A percentile compares a stretch with the other conserved stretches of the same genome.
Conservation (phyloP, 768 basidiomycete genomes). For the Lactarius pseudohatsudake region DNA sequence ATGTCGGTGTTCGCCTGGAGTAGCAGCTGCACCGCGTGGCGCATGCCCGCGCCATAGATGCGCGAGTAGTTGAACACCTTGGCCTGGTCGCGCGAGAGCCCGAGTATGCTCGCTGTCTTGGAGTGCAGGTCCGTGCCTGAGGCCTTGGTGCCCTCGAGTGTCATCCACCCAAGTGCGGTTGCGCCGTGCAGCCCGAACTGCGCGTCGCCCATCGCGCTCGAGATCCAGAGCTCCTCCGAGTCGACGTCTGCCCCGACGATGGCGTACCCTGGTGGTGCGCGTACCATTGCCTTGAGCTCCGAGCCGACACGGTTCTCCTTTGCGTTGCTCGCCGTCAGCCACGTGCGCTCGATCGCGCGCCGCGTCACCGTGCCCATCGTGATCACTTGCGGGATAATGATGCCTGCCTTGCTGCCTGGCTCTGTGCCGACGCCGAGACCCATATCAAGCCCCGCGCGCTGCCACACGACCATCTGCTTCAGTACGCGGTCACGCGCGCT, state of each 20-base stretch:
- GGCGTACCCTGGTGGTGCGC: conserved; percentile 88
- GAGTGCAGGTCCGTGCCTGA: conserved; percentile 96
- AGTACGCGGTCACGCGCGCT: conserved; percentile 87
- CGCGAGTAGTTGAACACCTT: conserved; percentile 99
- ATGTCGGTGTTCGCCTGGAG: conserved; percentile 82
- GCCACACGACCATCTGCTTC: conserved; percentile 93
- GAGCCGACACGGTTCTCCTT: conserved; percentile 98
- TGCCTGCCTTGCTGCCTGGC: conserved; percentile 64
- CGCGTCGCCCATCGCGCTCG: conserved; percentile 96
- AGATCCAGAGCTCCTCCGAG: conserved; percentile 98
- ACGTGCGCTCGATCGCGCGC: conserved; percentile 95
- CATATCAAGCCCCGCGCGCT: conserved; percentile 50
- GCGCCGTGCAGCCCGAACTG: conserved; percentile 97
- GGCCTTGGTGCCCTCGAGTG: conserved; percentile 92
- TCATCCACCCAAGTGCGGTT: conserved; percentile 99
- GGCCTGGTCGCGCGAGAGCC: conserved; percentile 90
- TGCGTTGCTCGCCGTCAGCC: conserved; percentile 97
- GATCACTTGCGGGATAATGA: conserved; percentile 94
- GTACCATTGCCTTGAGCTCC: conserved; percentile 97
- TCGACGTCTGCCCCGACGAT: conserved; percentile 99
- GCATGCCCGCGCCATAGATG: conserved; percentile 98
- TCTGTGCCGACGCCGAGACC: conserved; percentile 43
- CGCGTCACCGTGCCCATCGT: conserved; percentile 99
- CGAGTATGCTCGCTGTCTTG: conserved; percentile 90
- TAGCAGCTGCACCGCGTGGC: conserved; percentile 85